Percentiles rank a stretch among this genome's conserved stretches.
These are phyloP conservation scores for Fusarium nelsonii DNA, from an alignment of 2,329 filamentous ascomycete species.

Conservation along the genomic window DNA sequence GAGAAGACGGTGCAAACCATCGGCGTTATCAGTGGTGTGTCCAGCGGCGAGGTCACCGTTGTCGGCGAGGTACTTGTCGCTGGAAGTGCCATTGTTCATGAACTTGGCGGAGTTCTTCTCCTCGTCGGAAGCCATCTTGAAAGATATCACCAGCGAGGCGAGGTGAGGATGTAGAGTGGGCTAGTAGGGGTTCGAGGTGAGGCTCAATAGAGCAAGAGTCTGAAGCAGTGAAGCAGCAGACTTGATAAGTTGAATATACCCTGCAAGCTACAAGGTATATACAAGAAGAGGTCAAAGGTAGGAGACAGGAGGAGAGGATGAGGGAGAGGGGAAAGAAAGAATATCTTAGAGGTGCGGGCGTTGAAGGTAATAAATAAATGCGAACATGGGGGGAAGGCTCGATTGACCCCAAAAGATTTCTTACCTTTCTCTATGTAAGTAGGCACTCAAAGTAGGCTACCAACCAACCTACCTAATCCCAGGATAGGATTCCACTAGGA, in stretches of 20 bases:
- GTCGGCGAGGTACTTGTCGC: constrained; percentile 37
- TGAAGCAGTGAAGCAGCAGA: constrained; percentile 45
- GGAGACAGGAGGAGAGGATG: background rate
- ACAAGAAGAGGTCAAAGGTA: constrained; percentile 16
- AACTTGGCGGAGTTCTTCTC: constrained; percentile 48
- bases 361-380: constrained; percentile 43
- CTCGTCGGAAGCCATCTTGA: constrained; percentile 46
- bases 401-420: constrained; percentile 25
- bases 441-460: background rate
- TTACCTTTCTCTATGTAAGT: constrained; percentile 1
- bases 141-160: constrained; percentile 17
- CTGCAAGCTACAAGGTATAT: constrained; percentile 22
- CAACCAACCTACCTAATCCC: background rate
- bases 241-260: constrained; percentile 19
- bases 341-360: constrained; percentile 10
- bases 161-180: background rate
- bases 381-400: constrained; percentile 16
- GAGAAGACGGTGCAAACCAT: constrained; percentile 61
- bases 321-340: background rate
- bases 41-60: constrained; percentile 45
- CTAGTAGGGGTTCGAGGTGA: constrained; percentile 9
- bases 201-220: constrained; percentile 38
- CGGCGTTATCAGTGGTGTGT: constrained; percentile 51
- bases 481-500: constrained; percentile 1
- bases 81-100: constrained; percentile 46